Conservation (phyloP, 495 filamentous ascomycete species). For the Haplographium delicatum region DNA sequence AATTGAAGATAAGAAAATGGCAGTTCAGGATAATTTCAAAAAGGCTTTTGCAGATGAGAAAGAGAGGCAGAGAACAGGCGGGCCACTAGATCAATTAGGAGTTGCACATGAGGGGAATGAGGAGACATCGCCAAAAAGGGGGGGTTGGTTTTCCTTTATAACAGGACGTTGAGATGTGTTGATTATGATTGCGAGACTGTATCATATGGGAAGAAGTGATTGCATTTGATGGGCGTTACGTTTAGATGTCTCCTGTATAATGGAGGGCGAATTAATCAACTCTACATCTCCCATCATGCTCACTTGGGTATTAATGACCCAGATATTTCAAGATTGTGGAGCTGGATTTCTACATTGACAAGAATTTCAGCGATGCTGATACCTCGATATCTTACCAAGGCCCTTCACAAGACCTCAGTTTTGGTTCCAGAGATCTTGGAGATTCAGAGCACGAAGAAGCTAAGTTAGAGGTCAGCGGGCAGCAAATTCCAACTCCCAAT, state of each 20-base stretch:
- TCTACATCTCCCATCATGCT: constrained; percentile 1
- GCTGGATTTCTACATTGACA: no score
- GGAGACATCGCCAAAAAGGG: constrained; percentile 16
- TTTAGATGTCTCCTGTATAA: background rate
- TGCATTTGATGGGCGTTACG: constrained; percentile 23
- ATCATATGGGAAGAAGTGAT: constrained; percentile 21
- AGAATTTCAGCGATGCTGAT: no score
- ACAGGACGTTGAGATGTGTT: constrained; percentile 15
- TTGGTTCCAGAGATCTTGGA: no score
- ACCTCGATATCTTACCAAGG: no score
- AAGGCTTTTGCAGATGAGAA: constrained; percentile 46
- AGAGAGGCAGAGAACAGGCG: constrained; percentile 43
- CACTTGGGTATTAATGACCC: no score
- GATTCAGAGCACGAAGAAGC: no score
- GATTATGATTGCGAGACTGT: constrained; percentile 18
- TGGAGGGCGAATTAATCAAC: constrained; percentile 2
- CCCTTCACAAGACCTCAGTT: no score
- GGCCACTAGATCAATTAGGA: constrained; percentile 42
- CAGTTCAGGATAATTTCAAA: constrained; percentile 32
- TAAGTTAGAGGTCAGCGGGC: no score
- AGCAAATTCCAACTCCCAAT: no score
- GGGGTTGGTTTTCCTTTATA: constrained; percentile 25
- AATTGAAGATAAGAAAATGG: constrained; percentile 28
- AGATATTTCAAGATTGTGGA: no score
- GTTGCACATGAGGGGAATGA: background rate